These are phyloP conservation scores for Penicillium fimorum DNA, from an alignment of 495 filamentous ascomycete species.

Conservation along the genomic window DNA sequence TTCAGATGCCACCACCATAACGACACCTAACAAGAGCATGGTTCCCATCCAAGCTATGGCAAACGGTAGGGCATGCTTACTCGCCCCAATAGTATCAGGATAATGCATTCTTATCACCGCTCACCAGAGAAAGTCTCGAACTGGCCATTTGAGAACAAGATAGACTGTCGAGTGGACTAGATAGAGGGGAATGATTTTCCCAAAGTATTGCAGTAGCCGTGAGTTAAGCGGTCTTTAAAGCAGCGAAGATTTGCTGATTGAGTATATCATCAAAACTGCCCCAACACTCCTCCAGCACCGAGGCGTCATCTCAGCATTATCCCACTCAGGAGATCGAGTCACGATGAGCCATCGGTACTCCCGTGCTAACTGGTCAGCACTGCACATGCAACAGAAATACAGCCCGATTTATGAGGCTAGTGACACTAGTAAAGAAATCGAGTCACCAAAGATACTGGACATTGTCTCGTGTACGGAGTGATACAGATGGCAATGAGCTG, in stretches of 20 bases:
- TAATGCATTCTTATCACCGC: background rate
- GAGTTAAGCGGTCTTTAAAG: constrained; percentile 19
- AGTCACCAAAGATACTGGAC: background rate
- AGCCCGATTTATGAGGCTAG: background rate
- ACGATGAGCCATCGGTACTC: background rate
- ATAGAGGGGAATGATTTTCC: constrained; percentile 32
- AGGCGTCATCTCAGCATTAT: background rate
- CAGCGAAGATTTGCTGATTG: background rate
- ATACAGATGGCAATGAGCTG: background rate
- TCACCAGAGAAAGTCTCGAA: constrained; percentile 18
- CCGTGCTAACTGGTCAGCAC: background rate
- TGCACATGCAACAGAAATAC: background rate
- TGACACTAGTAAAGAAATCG: background rate
- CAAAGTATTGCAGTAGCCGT: constrained; percentile 25
- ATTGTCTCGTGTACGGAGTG: no score
- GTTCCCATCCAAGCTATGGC: background rate
- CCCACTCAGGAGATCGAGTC: background rate
- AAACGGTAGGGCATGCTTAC: background rate
- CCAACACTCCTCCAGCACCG: constrained; percentile 3
- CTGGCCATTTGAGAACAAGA: constrained; percentile 19
- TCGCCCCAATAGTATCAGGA: background rate
- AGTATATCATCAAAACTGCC: background rate
- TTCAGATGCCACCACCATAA: background rate
- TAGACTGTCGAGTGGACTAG: constrained; percentile 24
- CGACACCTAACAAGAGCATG: background rate